phyloP scores from a whole-genome alignment of 1,139 yeast species.

The Trichomonascaceae sp. region DNA sequence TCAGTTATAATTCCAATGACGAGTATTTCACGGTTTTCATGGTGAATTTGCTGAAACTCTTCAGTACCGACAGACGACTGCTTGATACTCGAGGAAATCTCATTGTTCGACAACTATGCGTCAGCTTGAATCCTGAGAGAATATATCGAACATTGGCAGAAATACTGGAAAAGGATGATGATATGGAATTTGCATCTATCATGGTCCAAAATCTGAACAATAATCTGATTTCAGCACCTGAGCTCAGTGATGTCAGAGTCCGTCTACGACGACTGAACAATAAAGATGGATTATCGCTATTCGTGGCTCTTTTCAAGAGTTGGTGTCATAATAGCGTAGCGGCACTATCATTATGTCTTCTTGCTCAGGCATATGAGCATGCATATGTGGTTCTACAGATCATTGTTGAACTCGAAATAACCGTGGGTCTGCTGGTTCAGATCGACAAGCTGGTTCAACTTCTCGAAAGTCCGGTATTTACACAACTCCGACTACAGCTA shows the following conservation, averaged over 20 bases:
- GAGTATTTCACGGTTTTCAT: conserved; percentile 72
- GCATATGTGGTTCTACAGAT: conserved; percentile 76
- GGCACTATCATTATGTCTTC: conserved; percentile 73
- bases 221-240: conserved; percentile 84
- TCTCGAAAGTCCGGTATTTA: conserved; percentile 83
- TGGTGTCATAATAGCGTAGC: conserved; percentile 96
- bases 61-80: conserved; percentile 59
- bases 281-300: conserved; percentile 63
- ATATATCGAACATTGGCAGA: conserved; percentile 77
- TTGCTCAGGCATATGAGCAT: conserved; percentile 85
- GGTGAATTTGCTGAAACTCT: conserved; percentile 60
- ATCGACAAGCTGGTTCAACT: conserved; percentile 76
- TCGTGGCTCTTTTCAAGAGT: conserved; percentile 71
- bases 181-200: conserved; percentile 66
- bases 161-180: conserved; percentile 57
- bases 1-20: conserved; percentile 72
- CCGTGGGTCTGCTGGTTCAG: conserved; percentile 66
- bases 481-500: conserved; percentile 77
- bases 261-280: conserved; percentile 50
- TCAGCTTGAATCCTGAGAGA: conserved; percentile 73
- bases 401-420: conserved; percentile 68
- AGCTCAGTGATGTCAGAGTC: conserved; percentile 61
- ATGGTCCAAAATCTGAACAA: conserved; percentile 83
- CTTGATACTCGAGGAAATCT: conserved; percentile 74
- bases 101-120: conserved; percentile 77